Evolutionary conservation across 306 rosid genomes (phyloP), one percentile per base, ranked within the genome.

Genomic region (Acacia confusa): DNA sequence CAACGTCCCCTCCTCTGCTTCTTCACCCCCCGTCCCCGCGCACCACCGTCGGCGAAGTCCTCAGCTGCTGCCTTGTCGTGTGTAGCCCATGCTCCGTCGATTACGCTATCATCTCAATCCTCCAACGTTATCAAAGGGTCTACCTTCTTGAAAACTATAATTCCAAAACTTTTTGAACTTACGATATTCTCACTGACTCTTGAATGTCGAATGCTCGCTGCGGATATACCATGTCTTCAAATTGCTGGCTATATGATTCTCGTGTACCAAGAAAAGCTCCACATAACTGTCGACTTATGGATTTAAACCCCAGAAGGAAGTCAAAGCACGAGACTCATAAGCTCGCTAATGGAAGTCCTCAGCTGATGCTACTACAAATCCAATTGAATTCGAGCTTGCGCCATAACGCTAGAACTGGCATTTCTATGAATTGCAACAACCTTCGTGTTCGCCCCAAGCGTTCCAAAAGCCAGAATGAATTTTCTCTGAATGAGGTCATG

Each of bases 181-280:
- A 34, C 58, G 14, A 47, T 75, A 72, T 55, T 81, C 34, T 53
- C 27, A 57, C 69, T 80, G 75, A 40, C 86, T 70, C 45, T 55
- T 2, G 72, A 43, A 17, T 67, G 60, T 72, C 55, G 44, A 57
- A 79, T 72, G 20, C 52, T 52, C 73, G 72, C 74, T 87, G 86
- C 92, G 92, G 97, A 74, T 93, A 89, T 55, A 92, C 87, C 44
- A 85, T 93, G 88, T 82, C 87, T 78, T 90, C 87, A 58, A 95
- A 91, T 78, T 86, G 82, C 5, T 95, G 97, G 97, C 38, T 69
- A 32, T 86, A 82, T 34, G 99, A 93, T 77, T 70, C 94, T 1
- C 88, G 73, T 34, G 87, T 93, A 48, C 99, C 99, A 64, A 88
- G 85, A 72, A 87, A 85, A 60, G 83, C 87, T 53, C 85, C 82